Evolutionary conservation across 306 rosid species (phyloP).

Genomic region (Adenanthera pavonina): DNA sequence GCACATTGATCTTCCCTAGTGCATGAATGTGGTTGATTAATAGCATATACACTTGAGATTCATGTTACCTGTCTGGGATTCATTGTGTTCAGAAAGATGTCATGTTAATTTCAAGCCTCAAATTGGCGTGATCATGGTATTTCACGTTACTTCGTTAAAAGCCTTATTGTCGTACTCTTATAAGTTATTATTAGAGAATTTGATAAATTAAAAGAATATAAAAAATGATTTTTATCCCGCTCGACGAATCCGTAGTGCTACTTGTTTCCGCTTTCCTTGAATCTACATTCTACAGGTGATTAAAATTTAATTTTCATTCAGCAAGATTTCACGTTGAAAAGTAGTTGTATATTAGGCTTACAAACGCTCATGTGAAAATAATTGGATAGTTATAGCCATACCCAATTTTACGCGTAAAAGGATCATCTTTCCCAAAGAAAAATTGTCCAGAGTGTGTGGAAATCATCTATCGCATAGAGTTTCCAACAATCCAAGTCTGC

Average conservation of each 20-base stretch:
- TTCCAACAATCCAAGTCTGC: slow-evolving; percentile 24
- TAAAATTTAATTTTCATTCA: not conserved
- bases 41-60: too few species aligned
- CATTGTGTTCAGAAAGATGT: too few species aligned
- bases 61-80: too few species aligned
- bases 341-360: slow-evolving; percentile 20
- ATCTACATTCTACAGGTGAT: not conserved
- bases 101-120: not conserved
- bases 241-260: too few species aligned
- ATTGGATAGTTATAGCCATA: slow-evolving; percentile 37
- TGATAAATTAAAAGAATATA: too few species aligned
- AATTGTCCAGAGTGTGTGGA: slow-evolving; percentile 34
- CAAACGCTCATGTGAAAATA: slow-evolving; percentile 35
- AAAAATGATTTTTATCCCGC: too few species aligned
- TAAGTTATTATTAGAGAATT: too few species aligned
- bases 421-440: slow-evolving; percentile 31
- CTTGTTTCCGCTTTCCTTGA: not conserved
- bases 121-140: not conserved
- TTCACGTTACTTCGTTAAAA: too few species aligned
- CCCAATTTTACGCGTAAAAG: slow-evolving; percentile 25
- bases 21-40: too few species aligned
- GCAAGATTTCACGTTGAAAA: not conserved
- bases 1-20: too few species aligned
- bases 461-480: slow-evolving; percentile 27
- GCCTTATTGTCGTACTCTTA: too few species aligned